Conservation (phyloP, 2,329 filamentous ascomycete genomes). For the Rhinocladiella similis region DNA sequence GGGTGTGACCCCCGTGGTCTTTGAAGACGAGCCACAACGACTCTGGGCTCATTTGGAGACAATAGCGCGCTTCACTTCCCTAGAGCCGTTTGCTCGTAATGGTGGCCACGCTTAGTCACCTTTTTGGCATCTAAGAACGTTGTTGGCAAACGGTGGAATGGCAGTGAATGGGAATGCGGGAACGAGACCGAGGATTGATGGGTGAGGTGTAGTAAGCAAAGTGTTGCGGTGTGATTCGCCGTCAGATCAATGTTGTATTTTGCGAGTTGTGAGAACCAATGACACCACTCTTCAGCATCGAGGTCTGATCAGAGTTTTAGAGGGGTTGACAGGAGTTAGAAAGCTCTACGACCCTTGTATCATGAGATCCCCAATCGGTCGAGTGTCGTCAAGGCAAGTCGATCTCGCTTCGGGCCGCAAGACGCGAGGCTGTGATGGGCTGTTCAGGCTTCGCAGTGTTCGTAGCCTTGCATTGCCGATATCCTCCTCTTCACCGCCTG, state of each 20-base stretch:
- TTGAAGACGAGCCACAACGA: background rate
- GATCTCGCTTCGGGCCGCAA: constrained; percentile 21
- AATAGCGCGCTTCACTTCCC: background rate
- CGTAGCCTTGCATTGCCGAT: background rate
- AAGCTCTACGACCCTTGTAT: too few relatives aligned
- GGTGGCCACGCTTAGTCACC: too few relatives aligned
- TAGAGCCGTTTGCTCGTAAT: background rate
- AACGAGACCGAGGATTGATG: too few relatives aligned
- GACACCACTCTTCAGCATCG: background rate
- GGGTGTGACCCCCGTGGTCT: constrained; percentile 1
- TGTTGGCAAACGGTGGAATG: too few relatives aligned
- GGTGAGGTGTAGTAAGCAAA: too few relatives aligned
- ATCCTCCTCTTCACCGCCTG: constrained; percentile 14
- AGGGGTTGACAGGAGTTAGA: too few relatives aligned
- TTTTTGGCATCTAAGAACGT: too few relatives aligned
- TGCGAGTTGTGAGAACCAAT: too few relatives aligned
- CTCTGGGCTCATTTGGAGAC: background rate
- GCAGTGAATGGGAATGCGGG: too few relatives aligned
- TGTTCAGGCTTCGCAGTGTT: background rate
- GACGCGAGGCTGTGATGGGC: background rate
- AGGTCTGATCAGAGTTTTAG: constrained; percentile 3
- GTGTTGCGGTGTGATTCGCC: too few relatives aligned
- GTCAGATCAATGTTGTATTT: too few relatives aligned
- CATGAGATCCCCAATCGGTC: background rate
- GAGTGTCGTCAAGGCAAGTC: background rate